phyloP scores from a whole-genome alignment of 305 asterid genomes.

The Lippia alba region DNA sequence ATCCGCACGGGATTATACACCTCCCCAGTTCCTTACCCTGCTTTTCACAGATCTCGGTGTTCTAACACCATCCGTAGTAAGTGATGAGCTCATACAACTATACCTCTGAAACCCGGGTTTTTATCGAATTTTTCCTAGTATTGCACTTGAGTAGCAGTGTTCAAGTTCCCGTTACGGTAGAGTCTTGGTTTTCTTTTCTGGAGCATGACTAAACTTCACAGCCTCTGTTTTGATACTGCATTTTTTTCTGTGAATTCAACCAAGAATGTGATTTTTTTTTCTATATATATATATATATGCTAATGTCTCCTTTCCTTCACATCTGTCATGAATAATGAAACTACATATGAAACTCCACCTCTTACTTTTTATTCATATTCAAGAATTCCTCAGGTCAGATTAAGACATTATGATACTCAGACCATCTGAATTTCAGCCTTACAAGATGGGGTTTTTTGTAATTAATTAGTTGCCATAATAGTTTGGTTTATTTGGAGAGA shows the following conservation, averaged over 20 bases:
- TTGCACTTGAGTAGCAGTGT: too few relatives aligned
- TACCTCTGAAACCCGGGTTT: slow-evolving; percentile 50
- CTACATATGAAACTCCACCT: not conserved
- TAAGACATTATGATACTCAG: not conserved
- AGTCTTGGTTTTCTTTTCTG: not conserved
- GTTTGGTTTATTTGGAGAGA: slow-evolving; percentile 34
- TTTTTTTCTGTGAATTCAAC: not conserved
- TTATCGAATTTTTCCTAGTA: not conserved
- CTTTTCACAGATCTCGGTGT: slow-evolving; percentile 90
- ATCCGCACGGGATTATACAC: slow-evolving; percentile 90
- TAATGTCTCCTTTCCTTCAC: slow-evolving; percentile 4
- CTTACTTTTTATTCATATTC: not conserved
- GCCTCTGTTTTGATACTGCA: not conserved
- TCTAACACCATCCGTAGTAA: slow-evolving; percentile 90
- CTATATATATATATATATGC: slow-evolving; percentile 1
- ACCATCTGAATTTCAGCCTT: not conserved
- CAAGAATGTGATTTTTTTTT: too few relatives aligned
- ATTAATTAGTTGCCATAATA: not conserved
- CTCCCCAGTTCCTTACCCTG: slow-evolving; percentile 80
- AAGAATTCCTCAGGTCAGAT: not conserved
- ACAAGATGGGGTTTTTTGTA: not conserved
- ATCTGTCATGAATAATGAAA: too few relatives aligned
- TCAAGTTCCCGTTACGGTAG: not conserved
- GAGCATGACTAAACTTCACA: not conserved
- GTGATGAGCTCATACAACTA: slow-evolving; percentile 89